These are phyloP conservation scores for Lunasporangiospora selenospora DNA, from an alignment of 192 early-diverging fungal genomes.

Conservation along the genomic window DNA sequence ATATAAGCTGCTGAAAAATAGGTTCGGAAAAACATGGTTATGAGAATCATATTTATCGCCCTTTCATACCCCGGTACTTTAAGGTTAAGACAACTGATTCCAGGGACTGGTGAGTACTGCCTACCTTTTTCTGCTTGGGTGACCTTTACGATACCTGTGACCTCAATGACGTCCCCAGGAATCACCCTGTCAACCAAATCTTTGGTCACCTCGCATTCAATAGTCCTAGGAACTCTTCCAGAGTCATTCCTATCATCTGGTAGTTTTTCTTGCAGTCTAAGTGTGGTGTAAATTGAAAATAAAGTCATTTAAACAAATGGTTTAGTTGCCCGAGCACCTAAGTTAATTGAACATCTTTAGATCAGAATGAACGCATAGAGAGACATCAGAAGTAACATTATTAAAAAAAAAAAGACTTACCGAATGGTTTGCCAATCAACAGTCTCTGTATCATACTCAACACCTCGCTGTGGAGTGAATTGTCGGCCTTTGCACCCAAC, in stretches of 20 bases:
- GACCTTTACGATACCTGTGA: constrained; percentile 82
- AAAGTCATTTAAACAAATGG: no score
- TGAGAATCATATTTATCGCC: no score
- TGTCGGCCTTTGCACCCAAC: constrained; percentile 70
- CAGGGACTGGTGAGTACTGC: constrained; percentile 20
- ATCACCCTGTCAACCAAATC: constrained; percentile 80
- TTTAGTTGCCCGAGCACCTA: no score
- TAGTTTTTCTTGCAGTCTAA: constrained; percentile 80
- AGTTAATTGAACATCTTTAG: no score
- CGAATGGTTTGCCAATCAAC: constrained; percentile 81
- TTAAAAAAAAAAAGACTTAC: neutral
- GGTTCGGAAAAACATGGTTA: no score
- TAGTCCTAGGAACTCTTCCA: constrained; percentile 74
- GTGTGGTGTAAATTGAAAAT: no score
- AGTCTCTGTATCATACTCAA: constrained; percentile 57
- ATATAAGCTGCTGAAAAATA: constrained; percentile 6
- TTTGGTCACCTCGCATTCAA: constrained; percentile 78
- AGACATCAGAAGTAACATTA: no score
- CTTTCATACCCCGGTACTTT: no score
- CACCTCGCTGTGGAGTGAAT: constrained; percentile 66
- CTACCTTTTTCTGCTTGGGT: constrained; percentile 68
- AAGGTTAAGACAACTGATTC: no score
- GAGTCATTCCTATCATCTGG: constrained; percentile 73
- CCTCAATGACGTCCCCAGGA: constrained; percentile 83
- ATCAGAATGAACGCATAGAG: no score